Percentiles rank a stretch among this genome's conserved stretches.
These are phyloP conservation scores for Backusella circina DNA, from an alignment of 192 early-diverging fungal species.

Conservation along the genomic window DNA sequence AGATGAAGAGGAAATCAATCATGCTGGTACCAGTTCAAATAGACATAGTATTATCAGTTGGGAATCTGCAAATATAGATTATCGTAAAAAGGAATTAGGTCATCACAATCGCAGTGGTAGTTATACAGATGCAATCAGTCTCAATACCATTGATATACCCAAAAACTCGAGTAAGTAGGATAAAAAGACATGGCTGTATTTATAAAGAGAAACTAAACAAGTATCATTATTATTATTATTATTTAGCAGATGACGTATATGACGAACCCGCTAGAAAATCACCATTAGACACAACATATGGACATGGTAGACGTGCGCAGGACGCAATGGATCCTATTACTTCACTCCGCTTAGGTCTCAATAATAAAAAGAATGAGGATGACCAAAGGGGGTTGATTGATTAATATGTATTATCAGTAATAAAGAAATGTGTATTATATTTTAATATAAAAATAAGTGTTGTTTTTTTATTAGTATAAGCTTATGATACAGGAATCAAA, in stretches of 20 bases:
- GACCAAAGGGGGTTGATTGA: background rate
- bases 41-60: background rate
- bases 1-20: constrained; percentile 12
- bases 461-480: background rate
- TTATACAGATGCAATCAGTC: background rate
- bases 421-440: background rate
- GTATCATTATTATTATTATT: background rate
- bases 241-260: background rate
- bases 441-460: background rate
- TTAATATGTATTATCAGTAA: background rate
- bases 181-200: background rate
- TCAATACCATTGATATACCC: constrained; percentile 1
- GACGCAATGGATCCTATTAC: constrained; percentile 7
- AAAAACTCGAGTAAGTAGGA: background rate
- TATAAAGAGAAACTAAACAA: background rate
- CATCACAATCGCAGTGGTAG: background rate
- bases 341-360: background rate
- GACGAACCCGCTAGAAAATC: background rate
- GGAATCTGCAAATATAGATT: background rate
- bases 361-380: background rate
- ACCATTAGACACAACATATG: background rate
- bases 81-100: background rate
- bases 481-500: background rate
- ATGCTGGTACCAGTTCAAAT: background rate
- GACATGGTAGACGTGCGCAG: background rate